Evolutionary conservation across 176 grass and related monocot species (phyloP).

Genomic region (Canna indica): DNA sequence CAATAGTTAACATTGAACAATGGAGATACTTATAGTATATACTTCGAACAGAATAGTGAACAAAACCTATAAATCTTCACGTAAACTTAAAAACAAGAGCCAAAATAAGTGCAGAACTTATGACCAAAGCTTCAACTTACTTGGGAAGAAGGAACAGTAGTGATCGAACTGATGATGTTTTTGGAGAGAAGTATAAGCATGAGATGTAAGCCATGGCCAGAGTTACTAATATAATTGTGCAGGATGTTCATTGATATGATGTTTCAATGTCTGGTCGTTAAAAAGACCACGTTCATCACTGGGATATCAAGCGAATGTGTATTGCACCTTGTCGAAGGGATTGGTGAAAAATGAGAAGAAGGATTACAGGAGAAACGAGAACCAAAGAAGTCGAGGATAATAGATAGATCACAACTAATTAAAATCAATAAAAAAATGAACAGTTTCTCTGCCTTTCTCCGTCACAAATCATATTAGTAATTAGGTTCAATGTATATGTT

Average conservation of each 20-base stretch:
- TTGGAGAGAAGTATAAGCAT: too few relatives aligned
- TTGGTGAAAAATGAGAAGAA: background rate
- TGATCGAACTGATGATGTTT: too few relatives aligned
- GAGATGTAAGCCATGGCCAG: background rate
- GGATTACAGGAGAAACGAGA: conserved; percentile 1
- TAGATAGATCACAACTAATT: background rate
- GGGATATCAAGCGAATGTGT: background rate
- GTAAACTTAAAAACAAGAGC: too few relatives aligned
- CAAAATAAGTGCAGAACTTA: too few relatives aligned
- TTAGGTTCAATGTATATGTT: too few relatives aligned
- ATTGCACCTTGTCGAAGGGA: background rate
- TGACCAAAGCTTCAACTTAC: too few relatives aligned
- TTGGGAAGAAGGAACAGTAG: too few relatives aligned
- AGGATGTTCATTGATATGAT: background rate
- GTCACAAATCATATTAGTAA: too few relatives aligned
- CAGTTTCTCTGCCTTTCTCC: background rate
- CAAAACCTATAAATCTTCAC: too few relatives aligned
- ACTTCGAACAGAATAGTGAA: too few relatives aligned
- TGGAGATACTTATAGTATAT: too few relatives aligned
- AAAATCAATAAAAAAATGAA: background rate
- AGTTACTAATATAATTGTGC: background rate
- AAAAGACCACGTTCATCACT: conserved; percentile 5
- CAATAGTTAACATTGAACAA: too few relatives aligned
- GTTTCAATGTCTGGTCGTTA: background rate
- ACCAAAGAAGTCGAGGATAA: background rate